A percentile compares a stretch with the other conserved stretches of the same genome.
These are phyloP conservation scores for Exophiala xenobiotica DNA, from an alignment of 2,329 filamentous ascomycete genomes.

Conservation along the genomic window DNA sequence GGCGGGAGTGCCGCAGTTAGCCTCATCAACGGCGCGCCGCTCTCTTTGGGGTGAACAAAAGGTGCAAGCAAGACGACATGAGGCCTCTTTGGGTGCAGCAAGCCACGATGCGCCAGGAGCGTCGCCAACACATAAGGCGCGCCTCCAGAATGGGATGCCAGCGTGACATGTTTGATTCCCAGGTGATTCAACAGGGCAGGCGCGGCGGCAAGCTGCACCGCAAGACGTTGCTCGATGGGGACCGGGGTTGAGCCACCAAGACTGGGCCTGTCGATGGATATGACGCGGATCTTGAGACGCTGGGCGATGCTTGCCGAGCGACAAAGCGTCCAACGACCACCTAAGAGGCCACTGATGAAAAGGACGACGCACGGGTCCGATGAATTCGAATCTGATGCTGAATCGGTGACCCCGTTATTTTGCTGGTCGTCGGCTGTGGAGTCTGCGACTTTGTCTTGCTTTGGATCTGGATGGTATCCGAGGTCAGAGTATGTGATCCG, in stretches of 20 bases:
- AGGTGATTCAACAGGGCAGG: constrained; percentile 9
- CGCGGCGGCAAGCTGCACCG: constrained; percentile 1
- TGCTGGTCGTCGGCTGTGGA: neutral
- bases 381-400: neutral
- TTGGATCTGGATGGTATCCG: neutral
- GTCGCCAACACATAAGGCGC: constrained; percentile 2
- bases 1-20: neutral
- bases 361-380: constrained; percentile 3
- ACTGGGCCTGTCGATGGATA: constrained; percentile 6
- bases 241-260: constrained; percentile 5
- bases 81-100: constrained; percentile 7
- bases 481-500: constrained; percentile 11
- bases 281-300: constrained; percentile 5
- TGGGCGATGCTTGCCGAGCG: constrained; percentile 1
- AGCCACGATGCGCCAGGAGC: neutral
- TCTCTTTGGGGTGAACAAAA: constrained; percentile 2
- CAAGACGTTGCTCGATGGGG: constrained; percentile 7
- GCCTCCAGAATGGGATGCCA: constrained; percentile 9
- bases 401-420: neutral
- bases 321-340: constrained; percentile 6
- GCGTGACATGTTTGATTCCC: constrained; percentile 8
- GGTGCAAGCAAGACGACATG: constrained; percentile 4
- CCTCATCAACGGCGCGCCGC: neutral
- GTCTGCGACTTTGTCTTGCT: too few species aligned
- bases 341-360: constrained; percentile 9